phyloP scores from a whole-genome alignment of 2,329 filamentous ascomycete species.

The Verticillium longisporum region DNA sequence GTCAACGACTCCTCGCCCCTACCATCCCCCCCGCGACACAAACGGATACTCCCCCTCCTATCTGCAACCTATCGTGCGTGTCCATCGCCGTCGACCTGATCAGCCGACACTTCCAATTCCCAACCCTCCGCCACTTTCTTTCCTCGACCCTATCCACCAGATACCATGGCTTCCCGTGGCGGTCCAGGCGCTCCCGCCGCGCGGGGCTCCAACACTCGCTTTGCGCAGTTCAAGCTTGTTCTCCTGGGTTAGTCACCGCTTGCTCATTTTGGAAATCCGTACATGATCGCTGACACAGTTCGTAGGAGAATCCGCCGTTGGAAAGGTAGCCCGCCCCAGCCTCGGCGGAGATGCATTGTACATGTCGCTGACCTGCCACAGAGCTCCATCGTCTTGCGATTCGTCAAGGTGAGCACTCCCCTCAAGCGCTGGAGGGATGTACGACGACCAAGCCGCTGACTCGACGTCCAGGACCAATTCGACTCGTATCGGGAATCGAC shows the following conservation, averaged over 20 bases:
- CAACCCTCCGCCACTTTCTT: slow-evolving; percentile 14
- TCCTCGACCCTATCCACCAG: slow-evolving; percentile 20
- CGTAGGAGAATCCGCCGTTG: slow-evolving; percentile 92
- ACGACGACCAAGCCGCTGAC: background rate
- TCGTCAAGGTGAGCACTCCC: slow-evolving; percentile 74
- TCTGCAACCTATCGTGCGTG: background rate
- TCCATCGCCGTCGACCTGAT: background rate
- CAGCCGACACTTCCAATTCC: slow-evolving; percentile 6
- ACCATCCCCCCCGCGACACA: background rate
- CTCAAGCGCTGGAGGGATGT: background rate
- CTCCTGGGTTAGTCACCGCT: slow-evolving; percentile 66
- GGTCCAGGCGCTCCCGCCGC: slow-evolving; percentile 44
- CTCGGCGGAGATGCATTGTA: background rate
- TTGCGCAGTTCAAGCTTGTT: slow-evolving; percentile 98
- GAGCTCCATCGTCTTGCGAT: slow-evolving; percentile 96
- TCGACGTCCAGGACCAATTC: slow-evolving; percentile 79
- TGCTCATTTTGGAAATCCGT: background rate
- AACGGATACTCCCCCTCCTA: background rate
- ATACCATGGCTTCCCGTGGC: slow-evolving; percentile 77
- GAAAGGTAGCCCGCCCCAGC: slow-evolving; percentile 64
- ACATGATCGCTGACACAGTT: slow-evolving; percentile 27
- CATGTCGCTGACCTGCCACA: slow-evolving; percentile 25
- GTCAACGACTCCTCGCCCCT: background rate
- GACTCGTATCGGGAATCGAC: slow-evolving; percentile 95
- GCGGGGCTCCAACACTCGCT: slow-evolving; percentile 68